These are phyloP conservation scores for Amanita jacksonii DNA, from an alignment of 768 basidiomycete genomes.

Conservation along the genomic window DNA sequence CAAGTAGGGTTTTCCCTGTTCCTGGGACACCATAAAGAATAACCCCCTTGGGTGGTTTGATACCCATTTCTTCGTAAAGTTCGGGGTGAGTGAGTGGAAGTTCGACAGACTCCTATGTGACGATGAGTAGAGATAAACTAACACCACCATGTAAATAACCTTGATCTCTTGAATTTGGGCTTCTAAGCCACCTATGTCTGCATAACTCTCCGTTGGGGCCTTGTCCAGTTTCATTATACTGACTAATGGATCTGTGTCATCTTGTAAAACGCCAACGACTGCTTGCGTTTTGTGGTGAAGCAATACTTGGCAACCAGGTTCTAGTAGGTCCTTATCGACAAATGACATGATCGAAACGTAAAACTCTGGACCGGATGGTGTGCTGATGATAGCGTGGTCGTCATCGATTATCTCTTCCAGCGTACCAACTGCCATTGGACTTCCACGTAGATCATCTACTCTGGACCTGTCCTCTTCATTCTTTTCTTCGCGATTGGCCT, in stretches of 20 bases:
- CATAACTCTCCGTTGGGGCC: constrained; percentile 97
- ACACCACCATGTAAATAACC: constrained; percentile 29
- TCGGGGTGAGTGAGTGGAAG: constrained; percentile 96
- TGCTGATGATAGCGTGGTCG: constrained; percentile 98
- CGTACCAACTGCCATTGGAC: constrained; percentile 96
- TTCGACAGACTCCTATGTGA: constrained; percentile 85
- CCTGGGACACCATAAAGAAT: constrained; percentile 98
- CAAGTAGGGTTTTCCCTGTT: constrained; percentile 95
- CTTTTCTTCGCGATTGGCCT: constrained; percentile 85
- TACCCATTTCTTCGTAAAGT: constrained; percentile 99
- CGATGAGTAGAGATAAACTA: constrained; percentile 5
- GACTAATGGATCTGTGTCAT: constrained; percentile 93
- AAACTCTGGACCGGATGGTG: constrained; percentile 89
- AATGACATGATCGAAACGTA: constrained; percentile 98
- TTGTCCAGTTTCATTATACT: constrained; percentile 99
- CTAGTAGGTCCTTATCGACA: constrained; percentile 95
- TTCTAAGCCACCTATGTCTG: constrained; percentile 96
- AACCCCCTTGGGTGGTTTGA: constrained; percentile 98
- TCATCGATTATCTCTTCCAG: constrained; percentile 98
- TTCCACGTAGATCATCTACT: constrained; percentile 91
- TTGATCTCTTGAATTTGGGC: constrained; percentile 99
- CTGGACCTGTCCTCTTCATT: constrained; percentile 90
- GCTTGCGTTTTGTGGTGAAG: constrained; percentile 94
- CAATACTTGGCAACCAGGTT: constrained; percentile 92
- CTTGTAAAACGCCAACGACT: constrained; percentile 90